phyloP scores from a whole-genome alignment of 108 stramenopile genomes.

The Asterionellopsis glacialis region DNA sequence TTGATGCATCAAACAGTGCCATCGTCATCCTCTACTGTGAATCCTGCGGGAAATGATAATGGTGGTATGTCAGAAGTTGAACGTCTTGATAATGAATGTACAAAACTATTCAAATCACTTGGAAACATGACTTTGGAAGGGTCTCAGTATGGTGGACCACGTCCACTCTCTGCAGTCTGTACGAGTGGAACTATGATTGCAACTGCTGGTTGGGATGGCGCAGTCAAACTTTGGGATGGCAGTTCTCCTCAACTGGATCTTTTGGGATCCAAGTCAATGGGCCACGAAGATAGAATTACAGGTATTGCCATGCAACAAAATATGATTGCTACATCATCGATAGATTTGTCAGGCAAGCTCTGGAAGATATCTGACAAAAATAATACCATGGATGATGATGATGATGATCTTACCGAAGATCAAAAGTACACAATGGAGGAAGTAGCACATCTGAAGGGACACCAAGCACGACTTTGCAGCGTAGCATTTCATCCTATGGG shows the following conservation, averaged over 20 bases:
- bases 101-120: slow-evolving; percentile 43
- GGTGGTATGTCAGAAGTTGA: slow-evolving; percentile 30
- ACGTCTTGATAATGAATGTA: slow-evolving; percentile 51
- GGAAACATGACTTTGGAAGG: slow-evolving; percentile 68
- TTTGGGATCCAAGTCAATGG: slow-evolving; percentile 51
- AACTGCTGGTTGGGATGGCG: slow-evolving; percentile 88
- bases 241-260: slow-evolving; percentile 58
- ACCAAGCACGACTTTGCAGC: slow-evolving; percentile 84
- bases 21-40: background rate
- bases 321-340: slow-evolving; percentile 73
- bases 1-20: slow-evolving; percentile 12
- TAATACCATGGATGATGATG: slow-evolving; percentile 16
- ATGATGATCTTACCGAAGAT: slow-evolving; percentile 33
- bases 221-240: slow-evolving; percentile 90
- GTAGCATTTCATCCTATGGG: slow-evolving; percentile 93
- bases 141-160: slow-evolving; percentile 77
- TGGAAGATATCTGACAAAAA: slow-evolving; percentile 48
- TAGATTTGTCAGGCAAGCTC: slow-evolving; percentile 78
- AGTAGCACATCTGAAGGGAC: slow-evolving; percentile 77
- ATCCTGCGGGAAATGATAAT: slow-evolving; percentile 14
- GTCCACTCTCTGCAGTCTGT: slow-evolving; percentile 60
- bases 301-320: slow-evolving; percentile 52
- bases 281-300: slow-evolving; percentile 87
- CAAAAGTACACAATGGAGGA: slow-evolving; percentile 42
- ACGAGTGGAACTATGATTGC: slow-evolving; percentile 51